These are phyloP conservation scores for Spathaspora boniae DNA, from an alignment of 805 yeast genomes.

Conservation along the genomic window DNA sequence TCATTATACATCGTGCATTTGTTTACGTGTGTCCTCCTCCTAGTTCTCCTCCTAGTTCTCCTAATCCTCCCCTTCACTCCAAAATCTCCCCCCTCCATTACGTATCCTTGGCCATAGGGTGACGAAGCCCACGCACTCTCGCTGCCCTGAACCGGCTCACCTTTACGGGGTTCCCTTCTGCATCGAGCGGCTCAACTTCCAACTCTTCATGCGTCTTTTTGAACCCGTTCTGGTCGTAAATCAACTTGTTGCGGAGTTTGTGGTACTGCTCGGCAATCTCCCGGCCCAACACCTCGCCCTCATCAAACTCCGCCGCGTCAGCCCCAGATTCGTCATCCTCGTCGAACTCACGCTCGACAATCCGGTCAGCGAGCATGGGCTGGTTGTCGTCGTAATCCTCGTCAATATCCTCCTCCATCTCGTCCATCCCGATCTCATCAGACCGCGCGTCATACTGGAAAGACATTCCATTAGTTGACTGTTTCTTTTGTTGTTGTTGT, in stretches of 20 bases:
- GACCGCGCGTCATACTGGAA: slow-evolving; percentile 9
- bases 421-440: slow-evolving; percentile 22
- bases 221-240: slow-evolving; percentile 41
- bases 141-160: slow-evolving; percentile 71
- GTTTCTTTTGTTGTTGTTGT: neutral
- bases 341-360: slow-evolving; percentile 29
- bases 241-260: slow-evolving; percentile 49
- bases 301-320: slow-evolving; percentile 16
- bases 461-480: slow-evolving; percentile 4
- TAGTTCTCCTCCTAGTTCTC: neutral
- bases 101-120: neutral
- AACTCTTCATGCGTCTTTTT: slow-evolving; percentile 44
- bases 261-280: slow-evolving; percentile 57
- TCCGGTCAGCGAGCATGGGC: slow-evolving; percentile 35
- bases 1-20: no score
- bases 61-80: neutral
- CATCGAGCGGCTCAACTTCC: slow-evolving; percentile 69
- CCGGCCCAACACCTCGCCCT: slow-evolving; percentile 36
- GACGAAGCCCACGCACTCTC: slow-evolving; percentile 1
- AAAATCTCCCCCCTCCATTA: no score
- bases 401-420: slow-evolving; percentile 30
- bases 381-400: slow-evolving; percentile 30
- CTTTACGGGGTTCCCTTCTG: slow-evolving; percentile 53
- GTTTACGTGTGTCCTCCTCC: neutral
- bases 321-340: slow-evolving; percentile 29